phyloP scores from a whole-genome alignment of 257 asterid species.

The Lycium ferocissimum region DNA sequence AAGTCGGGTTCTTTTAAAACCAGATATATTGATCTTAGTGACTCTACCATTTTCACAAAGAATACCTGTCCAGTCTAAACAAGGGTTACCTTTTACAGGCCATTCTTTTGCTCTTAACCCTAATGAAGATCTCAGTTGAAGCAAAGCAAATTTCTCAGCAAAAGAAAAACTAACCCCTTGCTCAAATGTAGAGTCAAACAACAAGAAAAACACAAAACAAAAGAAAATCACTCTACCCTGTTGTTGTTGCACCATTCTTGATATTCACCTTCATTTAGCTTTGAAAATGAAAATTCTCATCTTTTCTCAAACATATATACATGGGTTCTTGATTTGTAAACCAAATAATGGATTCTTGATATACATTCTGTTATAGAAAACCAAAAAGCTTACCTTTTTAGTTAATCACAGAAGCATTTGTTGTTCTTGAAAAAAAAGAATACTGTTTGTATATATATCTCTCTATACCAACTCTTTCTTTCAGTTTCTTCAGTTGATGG shows the following conservation, averaged over 20 bases:
- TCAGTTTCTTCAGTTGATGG: constrained; percentile 57
- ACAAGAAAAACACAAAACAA: constrained; percentile 46
- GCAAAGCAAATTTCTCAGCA: constrained; percentile 68
- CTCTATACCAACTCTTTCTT: constrained; percentile 40
- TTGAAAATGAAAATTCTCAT: constrained; percentile 48
- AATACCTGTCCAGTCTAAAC: constrained; percentile 72
- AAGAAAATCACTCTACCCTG: constrained; percentile 44
- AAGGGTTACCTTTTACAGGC: constrained; percentile 88
- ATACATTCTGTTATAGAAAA: constrained; percentile 41
- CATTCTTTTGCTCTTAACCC: constrained; percentile 88
- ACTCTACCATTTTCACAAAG: constrained; percentile 74
- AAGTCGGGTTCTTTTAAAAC: constrained; percentile 77
- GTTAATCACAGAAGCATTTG: constrained; percentile 43
- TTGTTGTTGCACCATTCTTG: constrained; percentile 71
- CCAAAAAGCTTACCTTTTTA: constrained; percentile 46
- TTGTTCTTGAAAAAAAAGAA: constrained; percentile 15
- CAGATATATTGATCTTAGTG: constrained; percentile 71
- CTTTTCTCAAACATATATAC: not conserved
- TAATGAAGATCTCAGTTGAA: constrained; percentile 90
- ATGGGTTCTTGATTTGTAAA: not conserved
- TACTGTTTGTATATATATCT: constrained; percentile 32
- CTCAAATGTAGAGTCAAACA: constrained; percentile 55
- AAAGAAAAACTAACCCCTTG: constrained; percentile 57
- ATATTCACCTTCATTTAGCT: constrained; percentile 68
- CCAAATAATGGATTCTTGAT: constrained; percentile 35